A percentile compares a stretch with the other conserved stretches of the same genome.
Evolutionary conservation across 2,329 filamentous ascomycete genomes (phyloP).

Genomic region (Aspergillus pseudoglaucus): DNA sequence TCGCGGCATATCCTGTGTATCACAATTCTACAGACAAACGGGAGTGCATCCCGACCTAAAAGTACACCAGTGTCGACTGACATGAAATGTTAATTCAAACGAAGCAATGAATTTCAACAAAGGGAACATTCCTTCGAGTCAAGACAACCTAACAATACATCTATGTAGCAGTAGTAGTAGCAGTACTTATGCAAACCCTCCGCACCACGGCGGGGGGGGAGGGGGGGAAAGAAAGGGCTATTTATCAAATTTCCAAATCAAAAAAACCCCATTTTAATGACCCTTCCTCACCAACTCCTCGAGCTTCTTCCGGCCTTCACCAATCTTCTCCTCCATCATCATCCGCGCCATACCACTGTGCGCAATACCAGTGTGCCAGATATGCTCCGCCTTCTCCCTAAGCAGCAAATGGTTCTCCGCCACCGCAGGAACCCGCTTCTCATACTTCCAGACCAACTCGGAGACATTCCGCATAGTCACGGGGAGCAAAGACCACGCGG

Average conservation of each 20-base stretch:
- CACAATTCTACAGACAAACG: no score
- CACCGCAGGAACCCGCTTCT: constrained; percentile 77
- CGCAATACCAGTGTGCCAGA: constrained; percentile 66
- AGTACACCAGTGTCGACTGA: no score
- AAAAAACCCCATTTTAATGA: constrained; percentile 48
- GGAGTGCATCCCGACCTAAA: no score
- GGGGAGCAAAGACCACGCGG: constrained; percentile 78
- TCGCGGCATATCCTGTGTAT: no score
- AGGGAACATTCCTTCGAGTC: neutral
- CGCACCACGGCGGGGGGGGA: neutral
- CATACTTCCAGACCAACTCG: constrained; percentile 83
- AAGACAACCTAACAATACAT: neutral
- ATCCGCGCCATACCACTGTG: constrained; percentile 64
- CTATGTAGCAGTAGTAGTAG: no score
- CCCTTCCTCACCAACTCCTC: constrained; percentile 92
- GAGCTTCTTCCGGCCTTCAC: constrained; percentile 65
- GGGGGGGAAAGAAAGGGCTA: neutral
- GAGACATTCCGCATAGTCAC: constrained; percentile 85
- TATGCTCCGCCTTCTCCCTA: constrained; percentile 61
- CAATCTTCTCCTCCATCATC: constrained; percentile 76
- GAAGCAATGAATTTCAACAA: no score
- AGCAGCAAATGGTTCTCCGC: constrained; percentile 72
- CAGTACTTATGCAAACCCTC: neutral
- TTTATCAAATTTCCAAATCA: constrained; percentile 8
- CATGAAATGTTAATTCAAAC: no score